phyloP scores from a whole-genome alignment of 2,329 filamentous ascomycete species.

The Mycosphaerella sp. region DNA sequence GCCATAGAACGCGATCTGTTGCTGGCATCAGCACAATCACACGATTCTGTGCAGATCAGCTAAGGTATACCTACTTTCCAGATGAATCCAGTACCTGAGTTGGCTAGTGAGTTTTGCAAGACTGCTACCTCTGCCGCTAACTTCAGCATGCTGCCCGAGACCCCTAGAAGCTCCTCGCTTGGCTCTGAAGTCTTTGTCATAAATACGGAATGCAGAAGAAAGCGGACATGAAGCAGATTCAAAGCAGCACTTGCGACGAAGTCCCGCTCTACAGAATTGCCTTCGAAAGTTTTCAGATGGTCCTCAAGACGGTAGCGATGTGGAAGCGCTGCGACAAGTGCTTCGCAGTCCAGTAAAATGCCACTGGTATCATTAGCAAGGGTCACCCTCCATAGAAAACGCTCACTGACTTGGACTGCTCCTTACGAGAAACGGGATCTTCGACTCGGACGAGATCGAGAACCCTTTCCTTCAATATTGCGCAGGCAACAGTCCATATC shows the following conservation, averaged over 20 bases:
- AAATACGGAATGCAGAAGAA: conserved; percentile 29
- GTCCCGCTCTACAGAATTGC: conserved; percentile 26
- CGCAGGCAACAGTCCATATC: conserved; percentile 32
- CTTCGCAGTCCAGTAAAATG: conserved; percentile 12
- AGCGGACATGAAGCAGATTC: conserved; percentile 33
- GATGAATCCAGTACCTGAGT: conserved; percentile 33
- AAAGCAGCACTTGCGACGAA: conserved; percentile 33
- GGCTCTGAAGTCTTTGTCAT: conserved; percentile 25
- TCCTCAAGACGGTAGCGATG: conserved; percentile 19
- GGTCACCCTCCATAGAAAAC: too few species aligned
- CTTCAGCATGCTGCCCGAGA: conserved; percentile 30
- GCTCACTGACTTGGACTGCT: conserved; percentile 8
- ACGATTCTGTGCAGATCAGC: not conserved
- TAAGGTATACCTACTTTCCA: conserved; percentile 32
- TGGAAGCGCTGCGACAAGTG: conserved; percentile 29
- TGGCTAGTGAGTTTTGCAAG: conserved; percentile 29
- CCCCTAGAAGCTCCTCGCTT: conserved; percentile 23
- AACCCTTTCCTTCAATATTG: conserved; percentile 33
- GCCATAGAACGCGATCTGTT: conserved; percentile 33
- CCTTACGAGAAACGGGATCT: conserved; percentile 11
- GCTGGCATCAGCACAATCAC: conserved; percentile 6
- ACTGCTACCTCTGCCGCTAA: conserved; percentile 31
- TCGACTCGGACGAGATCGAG: conserved; percentile 28
- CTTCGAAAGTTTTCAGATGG: conserved; percentile 11
- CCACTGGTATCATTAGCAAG: conserved; percentile 1